Evolutionary conservation across 1,139 yeast species (phyloP), one percentile per base, ranked within the genome.

Genomic region (Taiozyma sp.): DNA sequence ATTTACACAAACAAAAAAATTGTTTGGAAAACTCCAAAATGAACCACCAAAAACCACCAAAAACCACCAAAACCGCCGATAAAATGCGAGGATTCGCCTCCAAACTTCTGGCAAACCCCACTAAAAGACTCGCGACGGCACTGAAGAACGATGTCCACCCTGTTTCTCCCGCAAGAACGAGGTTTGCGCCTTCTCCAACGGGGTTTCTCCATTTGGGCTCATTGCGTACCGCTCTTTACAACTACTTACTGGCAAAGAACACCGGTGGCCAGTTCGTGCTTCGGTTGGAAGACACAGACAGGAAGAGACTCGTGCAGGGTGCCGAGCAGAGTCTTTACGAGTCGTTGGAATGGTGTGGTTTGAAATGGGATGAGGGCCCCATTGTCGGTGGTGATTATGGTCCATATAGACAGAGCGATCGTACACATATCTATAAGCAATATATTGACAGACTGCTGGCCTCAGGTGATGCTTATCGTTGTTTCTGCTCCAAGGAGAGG

Each of bases 181-280:
- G 99, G 58, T 93, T 93, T 70, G 99, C 99, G 0, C 99, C 99
- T 1, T 92, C 98, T 3, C 99, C 99, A 1, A 93, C 99, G 0
- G 99, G 99, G 0, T 80, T 80, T 56, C 74, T 95, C 40, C 99
- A 93, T 66, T 68, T 95, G 52, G 99, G 99, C 0, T 91, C 98
- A 0, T 68, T 95, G 47, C 72, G 99, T 64, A 93, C 99, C 0
- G 98, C 99, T 0, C 68, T 93, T 30, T 95, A 90, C 70, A 95
- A 93, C 66, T 93, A 85, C 63, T 68, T 93, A 32, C 71, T 89
- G 28, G 98, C 99, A 0, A 81, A 75, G 59, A 78, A 80, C 52
- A 89, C 97, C 0, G 81, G 82, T 0, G 99, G 99, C 0, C 79
- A 81, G 59, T 95, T 93, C 61, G 58, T 95, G 5, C 68, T 93